These are phyloP conservation scores for Laguncularia racemosa DNA, from an alignment of 345 rosid species.

Conservation along the genomic window DNA sequence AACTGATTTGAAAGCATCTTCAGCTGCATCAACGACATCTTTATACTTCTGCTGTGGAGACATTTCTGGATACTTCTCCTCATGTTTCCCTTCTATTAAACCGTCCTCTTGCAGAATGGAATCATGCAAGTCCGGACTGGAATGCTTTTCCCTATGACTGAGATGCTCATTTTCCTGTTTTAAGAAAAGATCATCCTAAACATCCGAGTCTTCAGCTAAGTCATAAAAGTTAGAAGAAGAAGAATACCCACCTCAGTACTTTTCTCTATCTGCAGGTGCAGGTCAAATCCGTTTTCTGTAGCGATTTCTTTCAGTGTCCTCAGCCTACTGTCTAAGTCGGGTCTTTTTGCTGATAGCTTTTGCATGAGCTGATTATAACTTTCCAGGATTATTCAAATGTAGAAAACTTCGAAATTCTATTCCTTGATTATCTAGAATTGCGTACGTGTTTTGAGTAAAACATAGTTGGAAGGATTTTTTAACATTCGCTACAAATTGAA, in stretches of 20 bases:
- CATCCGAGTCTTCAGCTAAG: background rate
- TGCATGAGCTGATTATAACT: constrained; percentile 27
- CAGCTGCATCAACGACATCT: constrained; percentile 32
- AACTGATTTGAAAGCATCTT: constrained; percentile 39
- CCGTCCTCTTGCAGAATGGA: constrained; percentile 1
- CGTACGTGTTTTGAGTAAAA: background rate
- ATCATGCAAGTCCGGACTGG: constrained; percentile 2
- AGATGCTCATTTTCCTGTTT: constrained; percentile 14
- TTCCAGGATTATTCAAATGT: background rate
- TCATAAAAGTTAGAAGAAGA: background rate
- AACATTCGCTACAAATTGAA: too few relatives aligned
- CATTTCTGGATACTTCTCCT: constrained; percentile 12
- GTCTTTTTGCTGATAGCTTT: constrained; percentile 30
- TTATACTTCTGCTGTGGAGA: constrained; percentile 15
- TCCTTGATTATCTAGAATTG: background rate
- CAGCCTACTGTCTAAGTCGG: constrained; percentile 32
- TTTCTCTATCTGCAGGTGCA: constrained; percentile 15
- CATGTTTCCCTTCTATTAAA: background rate
- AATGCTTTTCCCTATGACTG: constrained; percentile 6
- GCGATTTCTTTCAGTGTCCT: constrained; percentile 31
- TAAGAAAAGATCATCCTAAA: background rate
- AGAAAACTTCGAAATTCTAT: background rate
- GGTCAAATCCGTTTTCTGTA: constrained; percentile 20
- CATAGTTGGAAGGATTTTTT: too few relatives aligned
- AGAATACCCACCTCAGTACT: constrained; percentile 10